Evolutionary conservation across 2,329 filamentous ascomycete species (phyloP), one percentile per base, ranked within the genome.

Genomic region (Ceratocystis lukuohia): DNA sequence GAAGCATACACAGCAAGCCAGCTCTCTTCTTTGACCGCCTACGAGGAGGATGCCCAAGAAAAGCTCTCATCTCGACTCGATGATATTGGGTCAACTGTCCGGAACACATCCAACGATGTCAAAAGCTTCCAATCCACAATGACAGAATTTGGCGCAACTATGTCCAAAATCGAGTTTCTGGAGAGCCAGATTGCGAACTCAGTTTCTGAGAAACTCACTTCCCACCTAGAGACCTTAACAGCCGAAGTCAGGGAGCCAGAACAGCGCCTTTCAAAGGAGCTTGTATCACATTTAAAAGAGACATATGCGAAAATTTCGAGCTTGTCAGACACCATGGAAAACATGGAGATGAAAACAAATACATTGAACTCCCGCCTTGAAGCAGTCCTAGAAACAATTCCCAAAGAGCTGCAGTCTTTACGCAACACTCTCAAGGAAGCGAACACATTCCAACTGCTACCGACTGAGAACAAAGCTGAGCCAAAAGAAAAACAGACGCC

Each of bases 1-100:
- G 67, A 66, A 44, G 61, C 61, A n/a, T 62, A 64, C 6, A 68
- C 64, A 10, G 61, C 64, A 28, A 64, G 33, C 20, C 64, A 66
- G 28, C 25, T 68, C 6, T 66, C 67, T 46, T 61, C 61, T 33
- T 44, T 68, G 17, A 61, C 44, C 2, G 62, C 59, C 2, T 25
- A 61, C n/a, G 65, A 53, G 5, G 59, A 28, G n/a, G 44, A 64
- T 22, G 33, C 28, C 28, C 61, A 65, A 28, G 61, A 66, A 6
- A 63, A 28, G 45, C n/a, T 68, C 7, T 57, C 62, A 15, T 61
- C 28, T 33, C 64, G 61, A 61, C 50, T 68, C 12, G 61, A 64
- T 7, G 62, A 63, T 22, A 66, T 68, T 20, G 46, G 59, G 10
- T 41, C 41, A 8, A 48, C 64, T 44, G 30, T 66, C 17, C 41